Evolutionary conservation across 768 basidiomycete species (phyloP), one percentile per base, ranked within the genome.

Genomic region (Rhizopogon vinicolor): DNA sequence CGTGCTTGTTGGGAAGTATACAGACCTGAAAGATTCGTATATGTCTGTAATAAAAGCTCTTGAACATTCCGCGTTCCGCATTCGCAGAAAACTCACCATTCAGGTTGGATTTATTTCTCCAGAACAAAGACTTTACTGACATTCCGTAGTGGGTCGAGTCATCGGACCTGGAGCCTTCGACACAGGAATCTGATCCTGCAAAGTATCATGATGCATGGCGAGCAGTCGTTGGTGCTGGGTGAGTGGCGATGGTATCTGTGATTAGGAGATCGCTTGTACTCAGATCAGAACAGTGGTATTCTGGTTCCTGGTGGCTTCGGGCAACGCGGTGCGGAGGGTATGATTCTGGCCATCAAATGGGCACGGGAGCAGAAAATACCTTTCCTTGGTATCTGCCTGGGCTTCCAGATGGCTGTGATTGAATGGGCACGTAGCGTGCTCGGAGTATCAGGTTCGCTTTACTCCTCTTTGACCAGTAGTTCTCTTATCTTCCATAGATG

Each of bases 251-350:
- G 2, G 7, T 37, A 29, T 37, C 10, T 57, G 51, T 41, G 37
- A 29, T 28, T 41, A 18, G 33, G 31, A n/a, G 16, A 28, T 33
- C 44, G 18, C 39, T 44, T 51, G 44, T 65, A 58, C 44, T 62
- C 40, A 49, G 4, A 13, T 54, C 16, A 35, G 49, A 45, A 29
- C 63, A 94, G 93, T 54, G 97, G 96, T 57, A 93, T 99, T 65
- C 91, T 98, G 53, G 93, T 99, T 13, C 96, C 96, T 1, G 97
- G 96, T 49, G 96, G 96, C 10, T 99, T 99, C 67, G 96, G 96
- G 18, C 74, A 78, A 9, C 90, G 96, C 40, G 96, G 96, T 19
- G 93, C 89, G 0, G 95, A 97, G 72, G 96, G 96, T 41, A 98
- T 99, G 96, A 87, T 98, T 66, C 80, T 94, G 49, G 96, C 96